These are phyloP conservation scores for Globisporangium nodosum DNA, from an alignment of 352 stramenopile genomes.

Conservation along the genomic window DNA sequence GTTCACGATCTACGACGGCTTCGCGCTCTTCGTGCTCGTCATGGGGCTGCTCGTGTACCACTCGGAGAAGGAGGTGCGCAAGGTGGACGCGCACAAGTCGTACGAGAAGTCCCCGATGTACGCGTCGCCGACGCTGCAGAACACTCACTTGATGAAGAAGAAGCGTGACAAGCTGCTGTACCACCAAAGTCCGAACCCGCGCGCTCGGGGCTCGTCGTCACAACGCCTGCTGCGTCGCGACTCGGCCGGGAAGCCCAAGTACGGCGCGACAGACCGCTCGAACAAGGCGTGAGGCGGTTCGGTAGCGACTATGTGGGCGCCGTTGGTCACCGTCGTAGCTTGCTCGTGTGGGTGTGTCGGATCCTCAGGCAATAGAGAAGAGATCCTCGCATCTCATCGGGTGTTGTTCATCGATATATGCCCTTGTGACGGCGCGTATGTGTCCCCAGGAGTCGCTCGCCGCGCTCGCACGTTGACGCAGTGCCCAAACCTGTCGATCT, in stretches of 20 bases:
- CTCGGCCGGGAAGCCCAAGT: conserved; percentile 38
- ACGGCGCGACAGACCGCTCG: conserved; percentile 33
- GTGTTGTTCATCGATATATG: conserved; percentile 17
- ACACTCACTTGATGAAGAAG: conserved; percentile 81
- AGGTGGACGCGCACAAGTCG: conserved; percentile 37
- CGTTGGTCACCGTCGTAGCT: too few species aligned
- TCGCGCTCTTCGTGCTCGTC: conserved; percentile 82
- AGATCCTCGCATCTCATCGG: neutral
- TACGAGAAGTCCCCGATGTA: conserved; percentile 87
- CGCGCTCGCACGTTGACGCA: conserved; percentile 39
- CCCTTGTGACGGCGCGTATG: conserved; percentile 46
- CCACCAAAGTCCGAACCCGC: conserved; percentile 74
- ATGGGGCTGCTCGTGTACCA: conserved; percentile 85
- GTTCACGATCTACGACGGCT: conserved; percentile 87
- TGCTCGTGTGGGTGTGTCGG: neutral
- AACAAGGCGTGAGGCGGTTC: neutral
- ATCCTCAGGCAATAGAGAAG: conserved; percentile 2
- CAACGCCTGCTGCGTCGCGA: conserved; percentile 54
- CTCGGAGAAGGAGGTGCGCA: conserved; percentile 81
- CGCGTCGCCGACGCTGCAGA: conserved; percentile 75
- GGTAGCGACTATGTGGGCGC: neutral
- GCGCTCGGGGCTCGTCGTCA: conserved; percentile 18
- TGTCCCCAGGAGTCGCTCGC: conserved; percentile 26
- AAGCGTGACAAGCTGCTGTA: conserved; percentile 76
- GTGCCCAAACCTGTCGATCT: conserved; percentile 39